Evolutionary conservation across 352 stramenopile species (phyloP).

Genomic region (Halophytophthora batemanensis): DNA sequence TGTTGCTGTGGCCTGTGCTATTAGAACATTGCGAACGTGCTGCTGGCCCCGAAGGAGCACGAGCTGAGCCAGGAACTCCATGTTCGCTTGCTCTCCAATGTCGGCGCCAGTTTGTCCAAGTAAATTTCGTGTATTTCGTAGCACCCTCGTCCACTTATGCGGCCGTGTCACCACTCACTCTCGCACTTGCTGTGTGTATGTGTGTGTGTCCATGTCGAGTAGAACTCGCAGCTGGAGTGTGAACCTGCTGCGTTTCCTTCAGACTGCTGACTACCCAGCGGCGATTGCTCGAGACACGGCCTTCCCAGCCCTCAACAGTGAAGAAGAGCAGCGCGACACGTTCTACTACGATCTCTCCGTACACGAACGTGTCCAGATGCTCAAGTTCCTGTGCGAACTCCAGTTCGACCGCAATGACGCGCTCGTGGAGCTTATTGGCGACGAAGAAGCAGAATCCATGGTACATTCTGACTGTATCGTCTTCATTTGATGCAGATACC

Average conservation of each 20-base stretch:
- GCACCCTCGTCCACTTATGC: not conserved
- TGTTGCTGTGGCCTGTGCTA: not conserved
- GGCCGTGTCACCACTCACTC: conserved; percentile 2
- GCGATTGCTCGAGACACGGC: conserved; percentile 11
- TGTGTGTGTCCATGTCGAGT: not conserved
- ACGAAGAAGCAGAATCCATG: conserved; percentile 47
- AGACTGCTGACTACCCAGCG: conserved; percentile 24
- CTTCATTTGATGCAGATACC: not conserved
- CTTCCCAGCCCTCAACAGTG: conserved; percentile 17
- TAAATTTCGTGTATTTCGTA: conserved; percentile 18
- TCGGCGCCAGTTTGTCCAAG: conserved; percentile 45
- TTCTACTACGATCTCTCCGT: conserved; percentile 50
- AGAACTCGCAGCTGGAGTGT: conserved; percentile 49
- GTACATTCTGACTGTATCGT: conserved; percentile 10
- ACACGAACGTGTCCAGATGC: conserved; percentile 36
- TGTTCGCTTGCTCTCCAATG: conserved; percentile 38
- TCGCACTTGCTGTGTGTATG: not conserved
- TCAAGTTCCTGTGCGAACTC: conserved; percentile 63
- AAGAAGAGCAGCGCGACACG: conserved; percentile 20
- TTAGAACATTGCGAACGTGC: conserved; percentile 32
- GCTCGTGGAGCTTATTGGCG: conserved; percentile 52
- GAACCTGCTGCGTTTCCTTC: conserved; percentile 48
- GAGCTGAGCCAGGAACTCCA: conserved; percentile 46
- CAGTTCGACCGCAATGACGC: conserved; percentile 66
- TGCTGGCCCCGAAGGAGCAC: conserved; percentile 31